Percentiles rank a stretch among this genome's conserved stretches.
phyloP scores from a whole-genome alignment of 1,284 basidiomycete genomes.

The Leccinum subrobustum region DNA sequence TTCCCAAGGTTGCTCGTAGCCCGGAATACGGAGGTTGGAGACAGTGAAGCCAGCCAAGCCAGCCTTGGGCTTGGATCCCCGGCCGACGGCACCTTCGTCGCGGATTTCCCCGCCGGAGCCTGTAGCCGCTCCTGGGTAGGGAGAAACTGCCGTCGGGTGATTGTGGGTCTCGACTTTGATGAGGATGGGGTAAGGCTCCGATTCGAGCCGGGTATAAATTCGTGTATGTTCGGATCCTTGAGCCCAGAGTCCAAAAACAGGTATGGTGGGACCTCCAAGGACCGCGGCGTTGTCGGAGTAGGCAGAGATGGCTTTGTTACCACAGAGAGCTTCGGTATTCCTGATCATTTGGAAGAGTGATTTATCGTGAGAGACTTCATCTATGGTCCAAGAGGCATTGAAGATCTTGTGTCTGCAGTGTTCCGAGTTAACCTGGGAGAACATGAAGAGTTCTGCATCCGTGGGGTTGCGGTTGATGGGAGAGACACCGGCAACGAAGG shows the following conservation, averaged over 20 bases:
- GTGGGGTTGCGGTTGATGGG: constrained; percentile 82
- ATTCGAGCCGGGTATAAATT: constrained; percentile 52
- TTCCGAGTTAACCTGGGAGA: constrained; percentile 99
- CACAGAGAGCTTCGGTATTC: constrained; percentile 86
- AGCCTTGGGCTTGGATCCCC: constrained; percentile 96
- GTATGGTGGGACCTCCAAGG: constrained; percentile 75
- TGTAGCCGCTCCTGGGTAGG: constrained; percentile 96
- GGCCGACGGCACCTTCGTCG: constrained; percentile 95
- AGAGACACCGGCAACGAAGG: constrained; percentile 71
- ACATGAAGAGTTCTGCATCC: constrained; percentile 99
- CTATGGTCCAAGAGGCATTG: constrained; percentile 95
- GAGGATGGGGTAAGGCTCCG: constrained; percentile 86
- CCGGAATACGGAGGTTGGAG: constrained; percentile 93
- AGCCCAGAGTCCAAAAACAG: constrained; percentile 74
- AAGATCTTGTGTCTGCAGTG: constrained; percentile 99
- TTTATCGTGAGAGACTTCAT: constrained; percentile 64
- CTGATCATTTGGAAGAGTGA: constrained; percentile 98
- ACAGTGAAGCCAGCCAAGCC: constrained; percentile 93
- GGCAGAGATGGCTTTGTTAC: constrained; percentile 86
- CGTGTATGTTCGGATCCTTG: constrained; percentile 29
- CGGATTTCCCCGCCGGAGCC: constrained; percentile 98
- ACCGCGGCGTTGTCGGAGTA: constrained; percentile 99
- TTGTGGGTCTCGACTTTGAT: constrained; percentile 99
- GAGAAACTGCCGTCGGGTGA: constrained; percentile 97
- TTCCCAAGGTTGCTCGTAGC: constrained; percentile 89